Base-by-base conservation (phyloP, 2,329 filamentous ascomycete species). In the Tolypocladium nubicola region DNA sequence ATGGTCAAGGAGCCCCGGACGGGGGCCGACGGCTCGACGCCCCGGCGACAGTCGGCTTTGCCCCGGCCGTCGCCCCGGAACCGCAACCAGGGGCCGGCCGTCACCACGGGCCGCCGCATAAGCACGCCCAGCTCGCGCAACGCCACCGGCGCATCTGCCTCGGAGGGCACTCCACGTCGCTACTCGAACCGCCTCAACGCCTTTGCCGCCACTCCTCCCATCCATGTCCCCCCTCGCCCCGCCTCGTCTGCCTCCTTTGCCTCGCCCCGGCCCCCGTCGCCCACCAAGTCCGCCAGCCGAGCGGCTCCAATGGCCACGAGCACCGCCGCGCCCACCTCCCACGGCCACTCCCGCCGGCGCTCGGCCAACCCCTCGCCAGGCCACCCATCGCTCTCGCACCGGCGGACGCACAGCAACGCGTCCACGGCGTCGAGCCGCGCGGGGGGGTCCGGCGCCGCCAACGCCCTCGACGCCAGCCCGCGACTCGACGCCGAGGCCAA, bases 401-500 rank as follows among this genome's bases (percentile, higher is more conserved):
- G 75, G n/a, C 74, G 79, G 13, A 74, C 71, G 23, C 70, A 77
- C 43, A 80, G 77, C 61, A 68, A 68, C 43, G 70, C 73, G 1
- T 80, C 78, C 5, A 67, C 71, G 8, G 71, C 75, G 3, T 73
- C 74, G 7, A 66, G 66, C 5, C 71, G 66, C 54, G 56, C n/a
- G 3, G 56, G 47, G 3, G 56, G 47, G 64, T 14, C 21, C 21
- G 45, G 59, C 13, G 59, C 55, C 39, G 56, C 40, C 2, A 58
- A 61, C 10, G 55, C 54, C 23, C 54, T 65, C 8, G 65, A 69
- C 11, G 59, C 61, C 14, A 83, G 78, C 62, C 81, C 81, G 6
- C 73, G 80, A 3, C 71, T 84, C 4, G 73, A 81, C 66, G 71
- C 78, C 23, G 90, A 96, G 65, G 89, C 89, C 8, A 86, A 87